phyloP scores from a whole-genome alignment of 768 basidiomycete genomes.

The Pisolithus marmoratus region DNA sequence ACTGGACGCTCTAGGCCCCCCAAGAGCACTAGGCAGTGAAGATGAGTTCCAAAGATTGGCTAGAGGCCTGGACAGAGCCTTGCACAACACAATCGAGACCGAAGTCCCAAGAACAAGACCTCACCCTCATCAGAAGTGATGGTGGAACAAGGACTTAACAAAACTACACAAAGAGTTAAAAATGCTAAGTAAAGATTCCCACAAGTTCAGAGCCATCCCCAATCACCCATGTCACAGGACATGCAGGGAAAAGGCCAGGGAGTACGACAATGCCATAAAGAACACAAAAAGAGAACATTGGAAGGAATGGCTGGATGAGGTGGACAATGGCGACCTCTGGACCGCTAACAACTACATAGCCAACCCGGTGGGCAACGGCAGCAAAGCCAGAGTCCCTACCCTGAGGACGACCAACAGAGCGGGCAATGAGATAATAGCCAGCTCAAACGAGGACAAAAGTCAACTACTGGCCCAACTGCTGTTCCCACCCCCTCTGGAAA shows the following conservation, averaged over 20 bases:
- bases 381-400: neutral
- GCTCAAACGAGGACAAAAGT: conserved; percentile 19
- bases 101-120: conserved; percentile 7
- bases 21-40: neutral
- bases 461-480: conserved; percentile 13
- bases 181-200: neutral
- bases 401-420: neutral
- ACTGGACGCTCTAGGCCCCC: neutral
- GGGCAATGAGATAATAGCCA: neutral
- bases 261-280: neutral
- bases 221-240: neutral
- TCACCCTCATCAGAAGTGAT: conserved; percentile 12
- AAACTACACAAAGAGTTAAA: neutral
- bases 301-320: conserved; percentile 6
- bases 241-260: neutral
- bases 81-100: conserved; percentile 10
- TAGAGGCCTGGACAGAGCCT: conserved; percentile 3
- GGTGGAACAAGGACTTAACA: conserved; percentile 16
- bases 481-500: conserved; percentile 13
- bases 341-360: conserved; percentile 5
- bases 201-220: neutral
- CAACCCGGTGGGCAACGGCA: neutral
- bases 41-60: conserved; percentile 6
- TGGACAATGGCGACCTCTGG: neutral
- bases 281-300: conserved; percentile 4